Base-by-base conservation (phyloP, 139 green algal species). In the Chlorella sp. region DNA sequence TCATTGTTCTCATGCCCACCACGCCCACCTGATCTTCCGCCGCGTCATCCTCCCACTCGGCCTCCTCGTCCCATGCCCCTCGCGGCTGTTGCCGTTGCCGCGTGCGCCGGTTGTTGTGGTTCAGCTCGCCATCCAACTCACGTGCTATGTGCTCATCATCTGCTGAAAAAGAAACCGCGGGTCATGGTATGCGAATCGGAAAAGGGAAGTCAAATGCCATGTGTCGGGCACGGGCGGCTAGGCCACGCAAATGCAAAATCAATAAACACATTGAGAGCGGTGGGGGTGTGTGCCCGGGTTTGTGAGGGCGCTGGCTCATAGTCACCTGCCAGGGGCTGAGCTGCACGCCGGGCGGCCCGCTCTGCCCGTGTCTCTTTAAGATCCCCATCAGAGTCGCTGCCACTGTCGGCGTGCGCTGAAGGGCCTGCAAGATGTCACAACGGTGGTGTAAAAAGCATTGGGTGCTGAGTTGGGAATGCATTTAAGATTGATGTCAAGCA, bases 121-220 rank as follows among this genome's bases (percentile, higher is more conserved):
- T 92, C 5, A 92, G 60, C 82, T 92, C 85, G 12, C 85, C 89
- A 66, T 92, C 71, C 2, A 92, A 75, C 53, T 86, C 28, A 0
- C 64, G 83, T 2, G 89, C 89, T 2, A 90, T 12, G 19, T 61
- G 85, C 84, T 92, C 84, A 19, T 92, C 89, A 37, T 77, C 85
- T 64, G 81, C 86, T 42, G 18, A 16, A 28, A 69, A 1, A 30
- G 30, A 4, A 0, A 40, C 5, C 42, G 42, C 39, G 37, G 15
- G 37, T 16, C 28, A 4, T 5, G 39, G 3, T 37, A n/a, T 81
- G 68, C 0, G 69, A 18, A 88, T 15, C 0, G 5, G 77, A 15
- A 21, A 71, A 26, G 42, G 66, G 66, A 11, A 32, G 21, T 28
- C 18, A 32, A 32, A 32, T 11, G 18, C 16, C 5, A 22, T 18